Evolutionary conservation across 352 stramenopile species (phyloP).

Genomic region (Phytophthora quininea): DNA sequence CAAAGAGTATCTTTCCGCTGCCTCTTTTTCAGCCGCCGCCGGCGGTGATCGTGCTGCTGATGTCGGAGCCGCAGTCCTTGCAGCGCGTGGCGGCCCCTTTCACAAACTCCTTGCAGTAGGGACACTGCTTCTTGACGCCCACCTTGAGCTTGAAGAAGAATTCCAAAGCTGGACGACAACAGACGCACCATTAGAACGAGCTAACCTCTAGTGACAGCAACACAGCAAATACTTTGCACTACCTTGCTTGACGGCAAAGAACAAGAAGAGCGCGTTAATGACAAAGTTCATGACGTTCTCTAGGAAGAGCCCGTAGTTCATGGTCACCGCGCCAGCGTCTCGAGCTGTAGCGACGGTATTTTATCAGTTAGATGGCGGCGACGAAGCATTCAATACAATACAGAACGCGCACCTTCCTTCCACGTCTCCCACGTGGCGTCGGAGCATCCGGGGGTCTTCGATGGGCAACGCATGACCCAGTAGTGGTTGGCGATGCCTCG

Average conservation of each 20-base stretch:
- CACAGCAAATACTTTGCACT: not conserved
- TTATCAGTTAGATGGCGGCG: not conserved
- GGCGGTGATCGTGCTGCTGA: slow-evolving; percentile 4
- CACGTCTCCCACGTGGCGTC: slow-evolving; percentile 56
- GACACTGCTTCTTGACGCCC: slow-evolving; percentile 59
- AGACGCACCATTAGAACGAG: not conserved
- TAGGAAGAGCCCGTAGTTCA: slow-evolving; percentile 65
- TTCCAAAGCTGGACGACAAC: slow-evolving; percentile 41
- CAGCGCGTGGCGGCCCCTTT: slow-evolving; percentile 42
- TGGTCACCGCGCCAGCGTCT: slow-evolving; percentile 50
- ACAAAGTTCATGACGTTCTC: slow-evolving; percentile 70
- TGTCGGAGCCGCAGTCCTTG: slow-evolving; percentile 25
- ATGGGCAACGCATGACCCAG: slow-evolving; percentile 43
- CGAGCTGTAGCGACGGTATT: slow-evolving; percentile 31
- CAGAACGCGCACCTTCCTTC: slow-evolving; percentile 43
- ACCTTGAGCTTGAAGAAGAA: slow-evolving; percentile 62
- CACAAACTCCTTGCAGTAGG: slow-evolving; percentile 66
- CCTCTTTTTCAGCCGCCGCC: slow-evolving; percentile 5
- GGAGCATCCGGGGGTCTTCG: slow-evolving; percentile 28
- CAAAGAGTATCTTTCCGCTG: too few species aligned
- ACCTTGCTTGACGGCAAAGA: slow-evolving; percentile 72
- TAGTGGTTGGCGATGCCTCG: slow-evolving; percentile 63
- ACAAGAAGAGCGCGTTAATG: slow-evolving; percentile 69
- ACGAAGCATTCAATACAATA: not conserved
- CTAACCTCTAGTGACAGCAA: not conserved